Conservation (phyloP, 108 stramenopile genomes). For the Fistulifera solaris region DNA sequence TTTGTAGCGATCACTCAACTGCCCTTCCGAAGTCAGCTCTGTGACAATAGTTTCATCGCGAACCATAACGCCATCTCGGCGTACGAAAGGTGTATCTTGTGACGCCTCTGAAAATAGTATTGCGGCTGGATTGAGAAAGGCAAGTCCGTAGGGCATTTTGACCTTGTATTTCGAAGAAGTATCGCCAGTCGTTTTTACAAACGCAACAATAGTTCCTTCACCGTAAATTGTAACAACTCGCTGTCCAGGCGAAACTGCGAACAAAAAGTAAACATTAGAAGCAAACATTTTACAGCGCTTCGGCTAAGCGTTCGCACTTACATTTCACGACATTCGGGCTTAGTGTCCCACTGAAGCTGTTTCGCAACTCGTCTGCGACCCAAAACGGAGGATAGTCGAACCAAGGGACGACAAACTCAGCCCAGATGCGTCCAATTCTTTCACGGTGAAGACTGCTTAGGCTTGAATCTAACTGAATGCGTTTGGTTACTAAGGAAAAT, state of each 20-base stretch:
- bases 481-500: constrained; percentile 27
- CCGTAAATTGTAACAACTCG: constrained; percentile 62
- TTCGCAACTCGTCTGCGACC: constrained; percentile 31
- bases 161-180: constrained; percentile 40
- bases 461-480: constrained; percentile 11
- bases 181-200: constrained; percentile 17
- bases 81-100: constrained; percentile 25
- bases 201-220: constrained; percentile 54
- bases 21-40: constrained; percentile 17
- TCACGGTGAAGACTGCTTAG: constrained; percentile 21
- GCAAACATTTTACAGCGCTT: neutral
- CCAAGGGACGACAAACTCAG: constrained; percentile 68
- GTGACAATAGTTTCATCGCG: constrained; percentile 16
- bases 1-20: constrained; percentile 34
- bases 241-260: constrained; percentile 49
- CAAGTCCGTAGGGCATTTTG: constrained; percentile 61
- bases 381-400: constrained; percentile 50
- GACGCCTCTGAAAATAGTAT: constrained; percentile 41
- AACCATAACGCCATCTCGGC: constrained; percentile 30
- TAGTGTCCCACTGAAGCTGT: constrained; percentile 23
- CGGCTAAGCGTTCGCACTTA: constrained; percentile 18
- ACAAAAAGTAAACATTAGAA: neutral
- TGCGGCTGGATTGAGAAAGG: constrained; percentile 41
- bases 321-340: constrained; percentile 36
- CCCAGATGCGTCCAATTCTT: constrained; percentile 50